These are phyloP conservation scores for Graphilbum sp. DNA, from an alignment of 2,329 filamentous ascomycete genomes.

Conservation along the genomic window DNA sequence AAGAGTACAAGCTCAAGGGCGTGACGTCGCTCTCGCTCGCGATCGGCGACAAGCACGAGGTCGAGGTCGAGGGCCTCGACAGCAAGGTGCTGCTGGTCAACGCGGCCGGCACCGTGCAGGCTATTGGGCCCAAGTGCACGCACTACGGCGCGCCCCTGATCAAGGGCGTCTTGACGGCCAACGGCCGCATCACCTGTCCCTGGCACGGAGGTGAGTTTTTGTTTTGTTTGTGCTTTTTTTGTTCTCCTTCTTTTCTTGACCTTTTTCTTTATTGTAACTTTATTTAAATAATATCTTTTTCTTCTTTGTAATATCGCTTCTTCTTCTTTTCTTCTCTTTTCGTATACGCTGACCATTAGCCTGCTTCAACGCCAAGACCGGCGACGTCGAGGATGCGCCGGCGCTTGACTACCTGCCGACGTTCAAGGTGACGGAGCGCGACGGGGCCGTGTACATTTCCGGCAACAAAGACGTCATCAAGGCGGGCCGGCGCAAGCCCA, in stretches of 20 bases:
- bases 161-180: slow-evolving; percentile 68
- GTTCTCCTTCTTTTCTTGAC: neutral
- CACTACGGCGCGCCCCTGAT: slow-evolving; percentile 81
- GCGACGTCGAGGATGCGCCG: slow-evolving; percentile 90
- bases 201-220: slow-evolving; percentile 72
- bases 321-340: too few relatives aligned
- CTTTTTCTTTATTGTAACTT: neutral
- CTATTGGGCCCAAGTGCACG: slow-evolving; percentile 67
- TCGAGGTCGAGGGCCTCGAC: slow-evolving; percentile 78
- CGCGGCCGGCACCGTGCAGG: slow-evolving; percentile 57
- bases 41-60: slow-evolving; percentile 72
- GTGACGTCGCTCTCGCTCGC: slow-evolving; percentile 58
- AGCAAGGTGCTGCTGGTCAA: slow-evolving; percentile 79
- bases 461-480: slow-evolving; percentile 70
- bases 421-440: slow-evolving; percentile 66
- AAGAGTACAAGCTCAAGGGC: slow-evolving; percentile 55
- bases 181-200: slow-evolving; percentile 77
- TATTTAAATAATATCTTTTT: too few relatives aligned
- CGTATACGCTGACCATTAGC: too few relatives aligned
- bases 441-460: slow-evolving; percentile 70
- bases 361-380: slow-evolving; percentile 79
- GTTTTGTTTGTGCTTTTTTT: neutral
- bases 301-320: too few relatives aligned
- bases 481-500: slow-evolving; percentile 54
- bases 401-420: slow-evolving; percentile 72